Evolutionary conservation across 1,284 basidiomycete genomes (phyloP).

Genomic region (Trametes pubescens): DNA sequence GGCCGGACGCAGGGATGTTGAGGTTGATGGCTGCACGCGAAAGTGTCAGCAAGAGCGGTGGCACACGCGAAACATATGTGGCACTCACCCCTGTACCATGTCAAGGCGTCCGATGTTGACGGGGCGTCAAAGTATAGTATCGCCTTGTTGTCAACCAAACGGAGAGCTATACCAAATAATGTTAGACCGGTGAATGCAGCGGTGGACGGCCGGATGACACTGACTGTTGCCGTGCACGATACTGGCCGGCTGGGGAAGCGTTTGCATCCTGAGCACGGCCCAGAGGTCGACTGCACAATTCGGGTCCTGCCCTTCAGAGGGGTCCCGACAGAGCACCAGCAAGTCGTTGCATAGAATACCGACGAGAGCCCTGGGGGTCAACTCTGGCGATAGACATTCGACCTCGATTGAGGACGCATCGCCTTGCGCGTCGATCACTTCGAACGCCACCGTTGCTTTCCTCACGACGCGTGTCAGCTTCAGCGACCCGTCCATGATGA

Average conservation of each 20-base stretch:
- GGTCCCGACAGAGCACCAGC: slow-evolving; percentile 87
- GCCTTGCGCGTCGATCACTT: slow-evolving; percentile 79
- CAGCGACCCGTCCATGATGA: slow-evolving; percentile 89
- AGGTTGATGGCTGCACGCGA: slow-evolving; percentile 62
- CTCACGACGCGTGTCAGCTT: slow-evolving; percentile 89
- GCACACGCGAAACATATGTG: neutral
- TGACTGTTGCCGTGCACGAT: slow-evolving; percentile 87
- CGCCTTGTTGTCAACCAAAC: slow-evolving; percentile 88
- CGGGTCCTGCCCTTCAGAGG: slow-evolving; percentile 78
- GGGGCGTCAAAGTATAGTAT: slow-evolving; percentile 93
- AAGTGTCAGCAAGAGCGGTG: slow-evolving; percentile 6
- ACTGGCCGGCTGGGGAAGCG: slow-evolving; percentile 86
- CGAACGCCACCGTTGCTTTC: slow-evolving; percentile 86
- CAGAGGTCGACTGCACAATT: slow-evolving; percentile 84
- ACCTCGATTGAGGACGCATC: slow-evolving; percentile 85
- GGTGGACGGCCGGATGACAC: slow-evolving; percentile 39
- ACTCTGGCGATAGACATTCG: slow-evolving; percentile 86
- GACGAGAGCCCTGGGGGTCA: slow-evolving; percentile 76
- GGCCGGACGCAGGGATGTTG: slow-evolving; percentile 60
- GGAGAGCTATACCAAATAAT: slow-evolving; percentile 62
- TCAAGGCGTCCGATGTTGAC: slow-evolving; percentile 82
- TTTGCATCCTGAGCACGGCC: slow-evolving; percentile 94
- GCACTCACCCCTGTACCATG: slow-evolving; percentile 86
- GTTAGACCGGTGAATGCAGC: slow-evolving; percentile 19
- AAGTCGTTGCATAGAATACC: slow-evolving; percentile 93